Percentiles rank a stretch among this genome's conserved stretches.
These are phyloP conservation scores for Ceratocystis albifundus DNA, from an alignment of 2,329 filamentous ascomycete genomes.

Conservation along the genomic window DNA sequence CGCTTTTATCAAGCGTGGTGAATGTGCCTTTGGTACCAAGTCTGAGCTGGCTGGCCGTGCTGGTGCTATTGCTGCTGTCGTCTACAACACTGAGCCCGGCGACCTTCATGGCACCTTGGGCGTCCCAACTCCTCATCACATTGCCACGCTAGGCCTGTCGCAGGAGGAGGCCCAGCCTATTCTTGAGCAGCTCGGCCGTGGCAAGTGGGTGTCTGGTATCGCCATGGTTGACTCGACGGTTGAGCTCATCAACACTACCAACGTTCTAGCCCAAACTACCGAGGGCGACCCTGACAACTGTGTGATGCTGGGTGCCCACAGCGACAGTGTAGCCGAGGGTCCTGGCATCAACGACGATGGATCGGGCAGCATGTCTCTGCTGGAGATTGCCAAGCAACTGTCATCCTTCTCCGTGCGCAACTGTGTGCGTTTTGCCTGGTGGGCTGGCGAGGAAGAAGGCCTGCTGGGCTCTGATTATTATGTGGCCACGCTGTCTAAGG, in stretches of 20 bases:
- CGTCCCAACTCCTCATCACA: constrained; percentile 44
- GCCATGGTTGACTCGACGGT: constrained; percentile 51
- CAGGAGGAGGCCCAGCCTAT: constrained; percentile 47
- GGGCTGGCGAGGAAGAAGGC: constrained; percentile 56
- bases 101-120: constrained; percentile 58
- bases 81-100: constrained; percentile 62
- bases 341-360: constrained; percentile 72
- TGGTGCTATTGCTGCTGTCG: constrained; percentile 57
- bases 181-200: constrained; percentile 41
- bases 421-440: constrained; percentile 57
- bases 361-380: constrained; percentile 50
- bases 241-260: constrained; percentile 42
- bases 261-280: constrained; percentile 52
- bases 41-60: constrained; percentile 55
- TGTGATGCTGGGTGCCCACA: constrained; percentile 55
- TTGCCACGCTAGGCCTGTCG: constrained; percentile 58
- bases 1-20: constrained; percentile 58
- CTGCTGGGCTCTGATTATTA: constrained; percentile 54
- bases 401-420: constrained; percentile 49
- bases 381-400: constrained; percentile 52
- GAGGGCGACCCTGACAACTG: constrained; percentile 51
- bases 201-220: constrained; percentile 41
- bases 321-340: constrained; percentile 50
- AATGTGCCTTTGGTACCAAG: constrained; percentile 61
- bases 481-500: constrained; percentile 40